Evolutionary conservation across 176 grass and related monocot genomes (phyloP).

Genomic region (Oropetium thomaeum): DNA sequence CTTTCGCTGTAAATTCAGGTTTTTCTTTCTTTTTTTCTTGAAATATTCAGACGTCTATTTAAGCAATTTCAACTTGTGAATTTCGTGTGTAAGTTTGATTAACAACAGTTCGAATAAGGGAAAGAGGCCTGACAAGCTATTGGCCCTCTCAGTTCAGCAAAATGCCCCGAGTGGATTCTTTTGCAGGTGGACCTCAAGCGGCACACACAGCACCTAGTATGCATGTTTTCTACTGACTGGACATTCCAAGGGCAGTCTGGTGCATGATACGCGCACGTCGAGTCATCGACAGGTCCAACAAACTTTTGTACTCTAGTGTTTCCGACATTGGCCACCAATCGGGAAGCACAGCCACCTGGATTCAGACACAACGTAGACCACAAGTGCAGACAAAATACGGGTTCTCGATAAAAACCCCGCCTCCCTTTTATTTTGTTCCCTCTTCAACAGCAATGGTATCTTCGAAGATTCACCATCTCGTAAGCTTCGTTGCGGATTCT

Average conservation of each 20-base stretch:
- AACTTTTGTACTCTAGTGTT: conserved; percentile 4
- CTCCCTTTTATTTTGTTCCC: not conserved
- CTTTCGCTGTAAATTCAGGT: not conserved
- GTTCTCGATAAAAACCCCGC: conserved; percentile 25
- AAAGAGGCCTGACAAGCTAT: not conserved
- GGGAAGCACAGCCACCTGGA: conserved; percentile 28
- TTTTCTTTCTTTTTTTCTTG: not conserved
- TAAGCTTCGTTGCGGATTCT: not conserved
- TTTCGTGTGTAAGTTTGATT: no score
- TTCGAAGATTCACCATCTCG: not conserved
- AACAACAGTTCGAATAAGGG: conserved; percentile 20
- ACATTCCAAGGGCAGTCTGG: conserved; percentile 20
- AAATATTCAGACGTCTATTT: not conserved
- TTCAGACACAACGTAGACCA: not conserved
- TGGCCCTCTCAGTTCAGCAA: not conserved
- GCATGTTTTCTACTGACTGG: not conserved
- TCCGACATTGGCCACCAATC: conserved; percentile 17
- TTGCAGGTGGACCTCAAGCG: not conserved
- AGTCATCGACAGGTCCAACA: conserved; percentile 25
- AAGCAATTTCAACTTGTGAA: no score
- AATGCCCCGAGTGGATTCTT: not conserved
- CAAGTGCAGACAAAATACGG: conserved; percentile 1
- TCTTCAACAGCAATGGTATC: conserved; percentile 12
- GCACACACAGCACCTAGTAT: no score
- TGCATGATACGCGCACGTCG: not conserved